Base-by-base conservation (phyloP, 2,329 filamentous ascomycete species). In the Curvularia eragrostidis region DNA sequence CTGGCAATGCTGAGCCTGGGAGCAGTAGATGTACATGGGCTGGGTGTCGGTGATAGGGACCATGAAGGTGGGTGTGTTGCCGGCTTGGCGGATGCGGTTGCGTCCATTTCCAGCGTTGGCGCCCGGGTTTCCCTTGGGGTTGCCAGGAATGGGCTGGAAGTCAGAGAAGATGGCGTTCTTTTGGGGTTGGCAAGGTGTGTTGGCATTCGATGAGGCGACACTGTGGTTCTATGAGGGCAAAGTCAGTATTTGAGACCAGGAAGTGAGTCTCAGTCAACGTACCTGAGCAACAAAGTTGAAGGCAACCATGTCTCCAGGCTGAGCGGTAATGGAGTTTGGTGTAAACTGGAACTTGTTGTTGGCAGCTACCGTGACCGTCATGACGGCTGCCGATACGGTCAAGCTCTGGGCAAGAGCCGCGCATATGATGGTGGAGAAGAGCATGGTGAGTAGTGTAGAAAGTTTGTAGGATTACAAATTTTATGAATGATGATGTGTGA, bases 11-110 rank as follows among this genome's bases (percentile, higher is more conserved):
- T 70, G 66, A 0, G 70, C 71, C 76, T 91, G 87, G 26, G 85
- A 86, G 78, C 90, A 93, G 82, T 89, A 93, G 58, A 91, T 78
- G 89, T 91, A 93, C 67, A 93, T 82, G 32, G 91, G 90, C 30
- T 83, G 86, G 47, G 83, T 86, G 52, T 71, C 66, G 26, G 59
- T 63, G 53, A 72, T 52, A 30, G 66, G 66, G 8, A 72, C 62
- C 62, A 67, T 71, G 63, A 72, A 72, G 59, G 59, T 67, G 28
- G 69, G 70, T 3, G 56, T 67, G 26, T 65, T 68, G 42, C 56
- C 62, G 18, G 60, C 52, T 50, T 68, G 66, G 54, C 65, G 68
- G 47, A 66, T 67, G 57, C 61, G 57, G 54, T 66, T 69, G 30
- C 57, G 62, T 9, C 57, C 56, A 53, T 61, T 61, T 23, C 48